Base-by-base conservation (phyloP, 176 grass and related monocot species). In the Zea luxurians region DNA sequence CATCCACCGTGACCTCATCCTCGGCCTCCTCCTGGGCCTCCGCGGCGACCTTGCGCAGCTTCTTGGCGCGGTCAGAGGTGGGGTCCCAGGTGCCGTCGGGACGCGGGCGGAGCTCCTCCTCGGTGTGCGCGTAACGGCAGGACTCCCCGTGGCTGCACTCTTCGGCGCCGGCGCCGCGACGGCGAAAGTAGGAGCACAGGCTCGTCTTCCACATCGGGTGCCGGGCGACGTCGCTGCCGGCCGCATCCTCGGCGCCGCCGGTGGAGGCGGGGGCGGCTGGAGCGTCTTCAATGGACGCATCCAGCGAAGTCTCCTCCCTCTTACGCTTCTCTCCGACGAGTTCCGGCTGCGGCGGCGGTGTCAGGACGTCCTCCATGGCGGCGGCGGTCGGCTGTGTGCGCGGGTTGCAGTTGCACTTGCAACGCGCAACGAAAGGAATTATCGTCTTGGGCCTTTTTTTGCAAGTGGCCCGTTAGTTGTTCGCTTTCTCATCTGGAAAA, bases 1-100 rank as follows among this genome's bases (percentile, higher is more conserved):
- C 83, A 76, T 91, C 86, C 11, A 99, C 10, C n/a, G 91, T 80
- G 45, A 47, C 8, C 77, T 81, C 86, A 55, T 90, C 86, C n/a
- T 85, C 48, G 8, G 27, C 50, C 48, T 71, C 84, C 16, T 66
- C 68, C 10, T 69, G 48, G 0, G 47, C 81, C 52, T 74, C 84
- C 16, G 8, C 70, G 45, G 60, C 13, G 18, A 57, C 62, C 79
- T 66, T 92, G 60, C 17, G 61, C 20, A 85, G 81, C 73, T 91
- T 90, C 78, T 91, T 95, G 58, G 83, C 86, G 43, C 84, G 88
- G 42, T 83, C 75, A 49, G 96, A 92, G 63, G 96, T 99, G 41
- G 92, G 92, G 48, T 99, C 96, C 92, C 88, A 99, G 1, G 86
- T 89, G 78, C 87, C 91, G 71, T 99, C 96, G 7, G 90, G 92